Conservation (phyloP, 345 rosid species). For the Citrus reticulata region DNA sequence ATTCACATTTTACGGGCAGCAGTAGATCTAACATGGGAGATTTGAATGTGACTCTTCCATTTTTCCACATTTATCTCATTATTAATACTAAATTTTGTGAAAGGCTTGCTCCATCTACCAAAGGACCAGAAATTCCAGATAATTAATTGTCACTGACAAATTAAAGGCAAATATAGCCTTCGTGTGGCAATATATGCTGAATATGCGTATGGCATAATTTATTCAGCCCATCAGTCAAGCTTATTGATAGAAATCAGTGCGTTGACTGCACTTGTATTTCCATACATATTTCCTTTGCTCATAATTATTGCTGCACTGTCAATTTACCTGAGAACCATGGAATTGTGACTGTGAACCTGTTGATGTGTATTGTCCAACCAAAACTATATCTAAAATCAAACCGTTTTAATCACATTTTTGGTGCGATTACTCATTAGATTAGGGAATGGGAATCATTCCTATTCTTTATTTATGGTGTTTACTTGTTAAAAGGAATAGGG, state of each 20-base stretch:
- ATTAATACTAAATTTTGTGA: neutral
- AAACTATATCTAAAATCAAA: neutral
- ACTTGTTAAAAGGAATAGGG: too few species aligned
- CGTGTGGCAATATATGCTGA: too few species aligned
- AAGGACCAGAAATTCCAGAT: neutral
- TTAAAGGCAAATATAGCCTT: too few species aligned
- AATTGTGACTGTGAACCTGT: neutral
- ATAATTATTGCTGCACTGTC: neutral
- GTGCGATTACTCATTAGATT: too few species aligned
- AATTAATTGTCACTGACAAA: neutral
- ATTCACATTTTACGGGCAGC: neutral
- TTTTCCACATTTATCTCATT: neutral
- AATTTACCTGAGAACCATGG: neutral
- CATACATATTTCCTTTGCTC: neutral
- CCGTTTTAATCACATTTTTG: neutral
- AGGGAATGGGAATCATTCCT: too few species aligned
- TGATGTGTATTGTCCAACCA: neutral
- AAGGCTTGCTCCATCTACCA: neutral
- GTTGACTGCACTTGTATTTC: neutral
- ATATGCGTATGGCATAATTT: too few species aligned
- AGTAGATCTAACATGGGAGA: neutral
- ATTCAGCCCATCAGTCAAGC: too few species aligned
- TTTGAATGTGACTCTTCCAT: neutral
- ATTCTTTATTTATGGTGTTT: too few species aligned
- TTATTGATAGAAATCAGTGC: neutral